Percentiles rank a stretch among this genome's conserved stretches.
Evolutionary conservation across 2,329 filamentous ascomycete species (phyloP).

Genomic region (Colletotrichum neosansevieriae): DNA sequence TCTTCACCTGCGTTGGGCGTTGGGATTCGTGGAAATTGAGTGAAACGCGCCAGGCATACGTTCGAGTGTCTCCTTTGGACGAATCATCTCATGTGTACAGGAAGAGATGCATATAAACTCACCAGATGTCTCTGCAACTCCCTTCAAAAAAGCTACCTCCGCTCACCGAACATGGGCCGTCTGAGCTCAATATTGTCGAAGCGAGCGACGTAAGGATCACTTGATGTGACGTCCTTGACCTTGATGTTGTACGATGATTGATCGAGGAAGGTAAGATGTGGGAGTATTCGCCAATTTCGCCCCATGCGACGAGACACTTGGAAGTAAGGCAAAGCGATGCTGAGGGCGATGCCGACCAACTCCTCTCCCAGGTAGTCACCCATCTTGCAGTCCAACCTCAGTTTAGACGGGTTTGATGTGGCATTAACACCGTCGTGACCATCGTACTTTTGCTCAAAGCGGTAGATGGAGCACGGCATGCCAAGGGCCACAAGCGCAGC

Average conservation of each 20-base stretch:
- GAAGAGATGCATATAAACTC: slow-evolving; percentile 10
- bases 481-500: slow-evolving; percentile 64
- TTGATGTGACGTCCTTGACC: slow-evolving; percentile 61
- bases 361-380: slow-evolving; percentile 64
- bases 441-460: slow-evolving; percentile 65
- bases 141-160: slow-evolving; percentile 65
- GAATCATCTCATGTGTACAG: slow-evolving; percentile 56
- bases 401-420: slow-evolving; percentile 46
- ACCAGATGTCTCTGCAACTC: slow-evolving; percentile 60
- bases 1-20: slow-evolving; percentile 64
- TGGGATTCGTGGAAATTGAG: slow-evolving; percentile 64
- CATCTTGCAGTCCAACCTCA: slow-evolving; percentile 55
- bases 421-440: slow-evolving; percentile 61
- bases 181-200: slow-evolving; percentile 66
- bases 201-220: slow-evolving; percentile 61
- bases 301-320: slow-evolving; percentile 65
- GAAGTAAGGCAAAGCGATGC: slow-evolving; percentile 62
- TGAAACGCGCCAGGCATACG: slow-evolving; percentile 66
- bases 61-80: slow-evolving; percentile 65
- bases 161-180: slow-evolving; percentile 66
- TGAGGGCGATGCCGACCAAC: slow-evolving; percentile 60
- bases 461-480: slow-evolving; percentile 65
- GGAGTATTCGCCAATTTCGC: slow-evolving; percentile 52
- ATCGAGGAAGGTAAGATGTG: slow-evolving; percentile 65
- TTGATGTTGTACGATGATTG: slow-evolving; percentile 66